These are phyloP conservation scores for Phialocephala sp. DNA, from an alignment of 2,329 filamentous ascomycete genomes.

Conservation along the genomic window DNA sequence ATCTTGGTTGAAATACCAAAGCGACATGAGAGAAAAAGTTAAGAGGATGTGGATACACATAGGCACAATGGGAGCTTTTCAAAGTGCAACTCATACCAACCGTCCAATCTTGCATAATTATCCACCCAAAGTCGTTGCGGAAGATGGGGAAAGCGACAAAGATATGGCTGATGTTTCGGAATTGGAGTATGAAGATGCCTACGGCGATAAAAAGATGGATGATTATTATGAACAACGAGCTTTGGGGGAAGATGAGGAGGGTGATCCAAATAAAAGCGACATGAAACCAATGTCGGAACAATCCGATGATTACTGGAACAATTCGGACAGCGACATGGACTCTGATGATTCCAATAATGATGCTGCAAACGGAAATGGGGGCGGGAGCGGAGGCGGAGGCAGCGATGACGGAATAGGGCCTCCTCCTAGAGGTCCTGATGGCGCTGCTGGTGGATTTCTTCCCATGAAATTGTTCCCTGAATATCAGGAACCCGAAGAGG, in stretches of 20 bases:
- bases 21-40: neutral
- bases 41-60: neutral
- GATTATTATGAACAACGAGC: constrained; percentile 6
- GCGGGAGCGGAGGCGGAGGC: neutral
- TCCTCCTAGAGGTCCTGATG: constrained; percentile 8
- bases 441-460: constrained; percentile 30
- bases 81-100: neutral
- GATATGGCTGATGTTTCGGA: neutral
- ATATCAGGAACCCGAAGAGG: constrained; percentile 21
- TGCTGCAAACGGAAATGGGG: neutral
- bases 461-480: constrained; percentile 32
- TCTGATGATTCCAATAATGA: neutral
- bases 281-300: neutral
- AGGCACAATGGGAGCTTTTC: too few species aligned
- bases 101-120: neutral
- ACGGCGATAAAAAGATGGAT: neutral
- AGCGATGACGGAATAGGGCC: neutral
- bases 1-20: neutral
- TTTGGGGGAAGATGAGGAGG: neutral
- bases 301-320: neutral
- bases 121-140: neutral
- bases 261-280: neutral
- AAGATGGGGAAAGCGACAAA: neutral
- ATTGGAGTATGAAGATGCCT: neutral
- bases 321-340: neutral